Base-by-base conservation (phyloP, 116 monocot genomes). In the Trichopus zeylanicus region DNA sequence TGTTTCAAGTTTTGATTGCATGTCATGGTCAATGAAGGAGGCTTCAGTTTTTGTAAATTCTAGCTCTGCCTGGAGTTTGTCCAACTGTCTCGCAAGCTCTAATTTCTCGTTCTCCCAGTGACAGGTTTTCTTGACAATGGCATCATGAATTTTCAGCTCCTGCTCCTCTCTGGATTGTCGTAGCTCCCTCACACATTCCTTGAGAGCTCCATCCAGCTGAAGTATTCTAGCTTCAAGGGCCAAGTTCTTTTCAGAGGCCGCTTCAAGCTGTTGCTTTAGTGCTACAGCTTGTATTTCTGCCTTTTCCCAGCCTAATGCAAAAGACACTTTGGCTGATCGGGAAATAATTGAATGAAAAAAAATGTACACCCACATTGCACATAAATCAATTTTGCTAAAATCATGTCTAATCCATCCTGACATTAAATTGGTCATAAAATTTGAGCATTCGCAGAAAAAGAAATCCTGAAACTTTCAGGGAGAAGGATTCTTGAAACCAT, bases 241-340 rank as follows among this genome's bases (percentile, higher is more conserved):
- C 12, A 64, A 35, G 62, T 89, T 89, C 67, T 71, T 86, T 42
- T 76, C 55, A 57, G 63, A 21, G 61, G 75, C 31, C 26, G 24
- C 47, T 60, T 89, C 74, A 21, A 89, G 74, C 56, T 86, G 73
- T 21, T 78, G 51, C 71, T 83, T 95, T 25, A 95, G 31, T 51
- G 56, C 23, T 48, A 30, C 61, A 59, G 76, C 76, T 31, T 95
- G 78, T 13, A 7, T 42, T 69, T 86, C 94, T 12, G 89, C 89
- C 70, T 78, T 86, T 64, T 95, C 94, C 94, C 94, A 94, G 15
- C 86, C 86, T 94, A 56, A 7, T n/a, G 38, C 28, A 12, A 54
- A 42, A 47, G 31, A 32, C 0, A n/a, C 13, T 42, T 15, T 13
- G n/a, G n/a, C 2, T 42, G 13, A 13, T 42, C 12, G n/a, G 18